These are phyloP conservation scores for Russula griseocarnosa DNA, from an alignment of 768 basidiomycete genomes.

Conservation along the genomic window DNA sequence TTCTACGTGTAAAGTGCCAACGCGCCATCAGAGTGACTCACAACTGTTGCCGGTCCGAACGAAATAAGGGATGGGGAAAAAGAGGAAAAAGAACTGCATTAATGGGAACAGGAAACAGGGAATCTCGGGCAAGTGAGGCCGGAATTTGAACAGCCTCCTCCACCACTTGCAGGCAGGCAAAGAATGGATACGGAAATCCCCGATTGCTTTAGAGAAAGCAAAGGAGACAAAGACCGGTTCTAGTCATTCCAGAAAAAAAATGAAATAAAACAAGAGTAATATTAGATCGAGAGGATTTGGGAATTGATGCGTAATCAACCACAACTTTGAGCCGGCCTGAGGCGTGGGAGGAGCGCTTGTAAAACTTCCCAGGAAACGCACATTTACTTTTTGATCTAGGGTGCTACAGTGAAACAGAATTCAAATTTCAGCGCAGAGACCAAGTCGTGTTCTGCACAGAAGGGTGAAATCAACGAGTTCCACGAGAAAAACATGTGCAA, in stretches of 20 bases:
- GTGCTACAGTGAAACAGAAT: background rate
- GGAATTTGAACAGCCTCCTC: background rate
- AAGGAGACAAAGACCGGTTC: background rate
- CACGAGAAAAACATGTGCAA: background rate
- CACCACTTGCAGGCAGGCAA: background rate
- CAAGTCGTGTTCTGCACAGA: background rate
- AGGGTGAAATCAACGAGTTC: background rate
- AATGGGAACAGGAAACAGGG: background rate
- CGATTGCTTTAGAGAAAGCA: background rate
- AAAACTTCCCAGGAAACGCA: constrained; percentile 15
- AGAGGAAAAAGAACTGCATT: background rate
- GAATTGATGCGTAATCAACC: background rate
- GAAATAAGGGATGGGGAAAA: background rate
- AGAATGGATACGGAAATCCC: too few relatives aligned
- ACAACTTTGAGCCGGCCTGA: background rate
- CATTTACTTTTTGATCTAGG: background rate
- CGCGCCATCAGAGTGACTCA: background rate
- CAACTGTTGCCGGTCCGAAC: background rate
- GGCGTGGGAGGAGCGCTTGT: constrained; percentile 15
- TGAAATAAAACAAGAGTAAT: too few relatives aligned
- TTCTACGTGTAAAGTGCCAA: too few relatives aligned
- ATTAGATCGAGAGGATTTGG: background rate
- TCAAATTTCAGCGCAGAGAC: background rate
- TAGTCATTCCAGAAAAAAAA: constrained; percentile 4
- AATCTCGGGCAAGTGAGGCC: background rate